Conservation (phyloP, 352 stramenopile species). For the Pythium plurisporium region DNA sequence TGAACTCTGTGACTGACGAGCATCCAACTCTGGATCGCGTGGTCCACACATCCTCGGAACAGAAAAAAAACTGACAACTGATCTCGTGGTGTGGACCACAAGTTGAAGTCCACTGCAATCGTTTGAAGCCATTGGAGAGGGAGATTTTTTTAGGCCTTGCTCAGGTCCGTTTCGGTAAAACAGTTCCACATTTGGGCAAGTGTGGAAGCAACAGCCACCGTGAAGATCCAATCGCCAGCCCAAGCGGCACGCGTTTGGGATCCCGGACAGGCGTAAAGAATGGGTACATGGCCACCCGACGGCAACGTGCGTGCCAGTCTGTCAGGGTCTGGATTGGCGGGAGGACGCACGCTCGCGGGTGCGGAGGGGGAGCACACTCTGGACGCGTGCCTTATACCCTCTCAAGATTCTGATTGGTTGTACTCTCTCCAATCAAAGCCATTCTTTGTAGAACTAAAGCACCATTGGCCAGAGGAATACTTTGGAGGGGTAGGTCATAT, state of each 20-base stretch:
- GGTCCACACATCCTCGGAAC: conserved; percentile 8
- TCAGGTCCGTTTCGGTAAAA: too few species aligned
- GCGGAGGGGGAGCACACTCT: background rate
- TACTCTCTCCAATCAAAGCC: background rate
- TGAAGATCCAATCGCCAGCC: conserved; percentile 10
- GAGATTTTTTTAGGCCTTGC: too few species aligned
- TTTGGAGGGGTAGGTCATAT: background rate
- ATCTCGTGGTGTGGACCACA: conserved; percentile 5
- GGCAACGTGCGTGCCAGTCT: background rate
- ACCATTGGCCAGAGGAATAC: background rate
- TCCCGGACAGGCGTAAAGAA: background rate
- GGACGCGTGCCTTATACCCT: background rate
- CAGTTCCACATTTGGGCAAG: too few species aligned
- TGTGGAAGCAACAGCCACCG: background rate
- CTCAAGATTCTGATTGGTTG: background rate
- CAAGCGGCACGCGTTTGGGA: conserved; percentile 10
- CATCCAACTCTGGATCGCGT: too few species aligned
- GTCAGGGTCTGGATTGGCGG: conserved; percentile 2
- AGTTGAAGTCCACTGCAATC: background rate
- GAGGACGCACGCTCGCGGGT: background rate
- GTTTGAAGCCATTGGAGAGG: background rate
- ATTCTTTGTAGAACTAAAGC: background rate
- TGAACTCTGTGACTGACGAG: too few species aligned
- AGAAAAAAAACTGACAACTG: too few species aligned
- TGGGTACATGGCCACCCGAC: background rate